Conservation (phyloP, 2,329 filamentous ascomycete species). For the Neonectria hederae region DNA sequence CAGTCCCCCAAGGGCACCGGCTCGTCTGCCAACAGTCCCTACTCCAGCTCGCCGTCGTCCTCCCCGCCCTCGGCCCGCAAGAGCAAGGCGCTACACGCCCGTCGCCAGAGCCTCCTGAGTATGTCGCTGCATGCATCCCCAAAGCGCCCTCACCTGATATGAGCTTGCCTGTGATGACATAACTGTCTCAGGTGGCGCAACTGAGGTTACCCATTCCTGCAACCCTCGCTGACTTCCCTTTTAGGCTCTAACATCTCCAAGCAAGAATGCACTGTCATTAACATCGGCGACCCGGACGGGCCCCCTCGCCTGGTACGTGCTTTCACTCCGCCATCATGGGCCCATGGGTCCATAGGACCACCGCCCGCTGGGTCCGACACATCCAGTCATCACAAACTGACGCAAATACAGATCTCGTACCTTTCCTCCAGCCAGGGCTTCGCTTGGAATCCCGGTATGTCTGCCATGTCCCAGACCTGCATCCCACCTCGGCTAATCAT, state of each 20-base stretch:
- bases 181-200: constrained; percentile 21
- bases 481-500: constrained; percentile 17
- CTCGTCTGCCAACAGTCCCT: constrained; percentile 57
- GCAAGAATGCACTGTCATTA: constrained; percentile 82
- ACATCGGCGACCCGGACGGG: constrained; percentile 79
- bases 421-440: constrained; percentile 83
- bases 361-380: constrained; percentile 1
- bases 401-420: constrained; percentile 72
- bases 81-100: constrained; percentile 59
- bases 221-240: constrained; percentile 42
- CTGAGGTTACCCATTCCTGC: constrained; percentile 8
- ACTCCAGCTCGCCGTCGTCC: constrained; percentile 57
- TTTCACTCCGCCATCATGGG: constrained; percentile 1
- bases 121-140: constrained; percentile 35
- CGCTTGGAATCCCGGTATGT: constrained; percentile 80
- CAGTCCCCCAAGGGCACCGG: constrained; percentile 56
- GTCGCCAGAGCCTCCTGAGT: constrained; percentile 72
- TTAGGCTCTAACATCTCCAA: constrained; percentile 76
- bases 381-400: not conserved
- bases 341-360: constrained; percentile 4
- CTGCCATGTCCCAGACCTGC: not conserved
- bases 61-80: constrained; percentile 64
- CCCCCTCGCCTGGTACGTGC: constrained; percentile 73
- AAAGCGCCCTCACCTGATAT: constrained; percentile 14
- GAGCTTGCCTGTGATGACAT: constrained; percentile 23